Evolutionary conservation across 371 early-diverging fungal species (phyloP).

Genomic region (Syncephalastrum sp.): DNA sequence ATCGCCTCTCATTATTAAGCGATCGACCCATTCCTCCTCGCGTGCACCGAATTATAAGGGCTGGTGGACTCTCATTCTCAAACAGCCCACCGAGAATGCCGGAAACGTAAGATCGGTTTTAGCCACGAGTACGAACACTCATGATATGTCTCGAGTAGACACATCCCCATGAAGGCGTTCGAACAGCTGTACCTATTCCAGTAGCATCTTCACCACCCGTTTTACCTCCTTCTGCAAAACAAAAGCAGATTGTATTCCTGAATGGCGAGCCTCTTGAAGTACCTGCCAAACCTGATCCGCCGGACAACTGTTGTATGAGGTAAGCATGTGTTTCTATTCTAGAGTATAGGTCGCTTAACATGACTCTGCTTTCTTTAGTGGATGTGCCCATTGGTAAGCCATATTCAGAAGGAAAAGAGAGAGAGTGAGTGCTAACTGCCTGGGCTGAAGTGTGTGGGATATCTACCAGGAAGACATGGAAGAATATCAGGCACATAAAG

Average conservation of each 20-base stretch:
- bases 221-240: background rate
- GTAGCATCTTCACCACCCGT: background rate
- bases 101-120: conserved; percentile 4
- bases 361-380: conserved; percentile 11
- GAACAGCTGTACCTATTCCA: conserved; percentile 3
- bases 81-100: conserved; percentile 13
- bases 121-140: background rate
- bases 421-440: background rate
- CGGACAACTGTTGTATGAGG: conserved; percentile 52
- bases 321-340: conserved; percentile 5
- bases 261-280: conserved; percentile 25
- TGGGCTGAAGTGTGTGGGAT: conserved; percentile 40
- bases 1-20: no score
- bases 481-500: conserved; percentile 27
- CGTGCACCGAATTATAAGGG: conserved; percentile 28
- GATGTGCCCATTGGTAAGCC: conserved; percentile 45
- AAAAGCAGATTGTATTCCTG: conserved; percentile 16
- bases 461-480: conserved; percentile 47
- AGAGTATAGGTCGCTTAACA: no score
- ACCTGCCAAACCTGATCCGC: conserved; percentile 31
- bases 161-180: conserved; percentile 2
- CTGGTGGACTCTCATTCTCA: conserved; percentile 34
- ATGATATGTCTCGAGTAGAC: background rate
- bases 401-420: background rate
- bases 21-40: background rate